Evolutionary conservation across 1,284 basidiomycete genomes (phyloP), one percentile per base, ranked within the genome.

Genomic region (Leccinum holopus): DNA sequence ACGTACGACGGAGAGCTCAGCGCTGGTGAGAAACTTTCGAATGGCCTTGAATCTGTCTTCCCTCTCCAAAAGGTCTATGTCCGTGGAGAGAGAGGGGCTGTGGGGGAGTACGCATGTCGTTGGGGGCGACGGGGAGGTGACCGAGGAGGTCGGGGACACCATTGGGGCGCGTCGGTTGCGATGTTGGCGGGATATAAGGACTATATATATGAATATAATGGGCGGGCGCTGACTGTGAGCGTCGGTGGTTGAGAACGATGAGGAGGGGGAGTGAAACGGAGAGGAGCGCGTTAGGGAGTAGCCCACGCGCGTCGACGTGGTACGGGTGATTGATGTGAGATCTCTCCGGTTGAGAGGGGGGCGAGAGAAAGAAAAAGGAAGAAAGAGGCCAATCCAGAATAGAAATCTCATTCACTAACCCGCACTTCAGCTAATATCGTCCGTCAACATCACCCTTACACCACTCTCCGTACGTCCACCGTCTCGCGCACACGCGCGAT

Each of bases 401-500:
- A 25, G 25, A 25, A 25, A 25, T 25, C 25, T 25, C 25, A 25
- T 25, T 25, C 25, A 25, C 25, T 25, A 25, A 21, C 21, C 21
- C 21, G 21, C 21, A 21, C 21, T 21, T 21, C 21, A 21, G 21
- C 21, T 21, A 21, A 21, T 61, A 37, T 72, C 67, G 8, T 82
- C 83, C 44, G 82, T 81, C 71, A 87, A 74, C 55, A 91, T 80
- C 16, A 87, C 89, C 68, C 84, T 86, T 28, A 92, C 90, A 3
- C 90, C 90, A 70, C 90, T 92, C 78, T 91, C 88, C 64, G 90
- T 92, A 68, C 90, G 78, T 47, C 90, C 90, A 4, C 90, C 90
- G 74, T 92, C 88, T 62, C 88, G 79, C 49, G 86, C 90, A 49
- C 87, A 83, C 49, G 85, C 82, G 14, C 82, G 87, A 69, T 90